A percentile compares a stretch with the other conserved stretches of the same genome.
These are phyloP conservation scores for Stemphylium beticola DNA, from an alignment of 2,329 filamentous ascomycete species.

Conservation along the genomic window DNA sequence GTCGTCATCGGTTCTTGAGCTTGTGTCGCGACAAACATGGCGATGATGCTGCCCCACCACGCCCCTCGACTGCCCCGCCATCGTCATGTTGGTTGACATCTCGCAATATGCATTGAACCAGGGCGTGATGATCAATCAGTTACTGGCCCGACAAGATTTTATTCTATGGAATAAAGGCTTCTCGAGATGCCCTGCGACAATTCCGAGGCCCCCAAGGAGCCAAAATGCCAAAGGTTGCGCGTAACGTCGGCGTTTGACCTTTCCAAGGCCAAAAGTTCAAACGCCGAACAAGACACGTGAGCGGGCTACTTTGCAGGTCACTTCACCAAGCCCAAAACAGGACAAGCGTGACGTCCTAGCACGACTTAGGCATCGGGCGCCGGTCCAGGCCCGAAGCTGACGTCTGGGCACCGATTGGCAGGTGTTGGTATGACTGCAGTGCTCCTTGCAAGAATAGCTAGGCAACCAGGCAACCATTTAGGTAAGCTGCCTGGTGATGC, in stretches of 20 bases:
- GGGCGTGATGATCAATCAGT: background rate
- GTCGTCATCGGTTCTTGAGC: too few species aligned
- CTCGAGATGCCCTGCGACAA: background rate
- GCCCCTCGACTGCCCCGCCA: constrained; percentile 11
- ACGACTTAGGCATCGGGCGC: background rate
- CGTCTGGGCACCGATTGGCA: background rate
- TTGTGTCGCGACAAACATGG: constrained; percentile 16
- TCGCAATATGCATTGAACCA: background rate
- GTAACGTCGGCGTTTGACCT: constrained; percentile 11
- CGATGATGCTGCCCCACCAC: constrained; percentile 12
- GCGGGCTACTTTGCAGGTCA: background rate
- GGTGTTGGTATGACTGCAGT: background rate
- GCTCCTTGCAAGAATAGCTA: background rate
- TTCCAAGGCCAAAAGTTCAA: constrained; percentile 4
- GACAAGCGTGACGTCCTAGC: background rate
- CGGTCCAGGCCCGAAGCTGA: background rate
- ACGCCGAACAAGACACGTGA: constrained; percentile 20
- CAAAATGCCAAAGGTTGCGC: background rate
- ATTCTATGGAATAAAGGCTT: too few species aligned
- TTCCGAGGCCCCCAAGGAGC: background rate
- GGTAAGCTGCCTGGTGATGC: background rate
- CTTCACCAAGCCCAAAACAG: background rate
- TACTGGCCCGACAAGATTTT: too few species aligned
- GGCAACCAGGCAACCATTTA: constrained; percentile 11
- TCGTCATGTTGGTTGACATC: background rate